Base-by-base conservation (phyloP, 83 land plant species). In the Thuja plicata region DNA sequence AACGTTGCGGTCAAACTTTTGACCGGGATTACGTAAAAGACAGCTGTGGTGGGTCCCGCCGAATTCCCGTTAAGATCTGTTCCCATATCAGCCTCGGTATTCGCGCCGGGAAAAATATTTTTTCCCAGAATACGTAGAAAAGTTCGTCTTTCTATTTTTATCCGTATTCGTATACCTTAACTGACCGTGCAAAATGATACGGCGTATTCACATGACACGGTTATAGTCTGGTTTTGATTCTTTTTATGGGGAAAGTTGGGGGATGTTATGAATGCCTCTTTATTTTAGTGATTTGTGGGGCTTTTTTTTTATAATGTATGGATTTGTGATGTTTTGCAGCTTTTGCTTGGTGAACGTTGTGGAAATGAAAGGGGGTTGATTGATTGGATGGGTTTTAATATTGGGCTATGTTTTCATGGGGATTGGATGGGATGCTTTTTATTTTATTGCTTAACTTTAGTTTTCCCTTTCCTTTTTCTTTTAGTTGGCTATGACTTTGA, bases 401-500 rank as follows among this genome's bases (percentile, higher is more conserved):
- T 76, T 34, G 54, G 54, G 15, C 54, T 13, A 50, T 50, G 11
- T 50, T 66, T 60, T 66, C 35, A 76, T 76, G 13, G 40, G 79
- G 79, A 76, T 76, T 76, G 79, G 79, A 76, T 76, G 79, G 38
- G 79, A 76, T 76, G 73, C 73, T 66, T 66, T 54, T 54, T 54
- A 38, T 38, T n/a, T n/a, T 43, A 54, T 15, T 34, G 30, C 38
- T 3, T 2, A 12, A 34, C 38, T 76, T 76, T 32, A 34, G 79
- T 6, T 19, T 62, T 21, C 70, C 70, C 70, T 62, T 24, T 7
- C 7, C n/a, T 24, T 27, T 24, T 66, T 27, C 24, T 24, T 66
- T 27, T 66, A 27, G 73, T 8, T 8, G n/a, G 79, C 79, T 76
- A 32, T 76, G 79, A 76, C 38, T 76, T 76, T 76, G 13, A 34